A percentile compares a stretch with the other conserved stretches of the same genome.
phyloP scores from a whole-genome alignment of 352 stramenopile genomes.

The Phytophthora melonis region DNA sequence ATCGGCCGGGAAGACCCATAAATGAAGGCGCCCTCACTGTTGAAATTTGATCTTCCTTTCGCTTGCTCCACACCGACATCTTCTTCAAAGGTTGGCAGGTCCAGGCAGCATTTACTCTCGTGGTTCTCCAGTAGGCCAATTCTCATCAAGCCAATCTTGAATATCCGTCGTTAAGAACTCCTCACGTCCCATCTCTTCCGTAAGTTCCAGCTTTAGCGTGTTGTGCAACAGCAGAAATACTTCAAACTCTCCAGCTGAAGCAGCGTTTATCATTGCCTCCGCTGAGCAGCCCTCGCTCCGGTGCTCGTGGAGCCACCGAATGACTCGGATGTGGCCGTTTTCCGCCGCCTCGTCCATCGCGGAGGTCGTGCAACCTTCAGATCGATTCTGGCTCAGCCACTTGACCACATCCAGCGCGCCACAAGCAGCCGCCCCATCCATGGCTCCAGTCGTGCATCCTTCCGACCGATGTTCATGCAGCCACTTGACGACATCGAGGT shows the following conservation, averaged over 20 bases:
- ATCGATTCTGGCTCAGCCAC: not conserved
- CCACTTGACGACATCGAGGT: slow-evolving; percentile 8
- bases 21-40: not conserved
- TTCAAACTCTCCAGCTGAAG: slow-evolving; percentile 5
- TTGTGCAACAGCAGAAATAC: slow-evolving; percentile 5
- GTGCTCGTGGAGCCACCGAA: not conserved
- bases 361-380: not conserved
- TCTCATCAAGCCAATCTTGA: not conserved
- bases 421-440: not conserved
- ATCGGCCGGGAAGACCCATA: slow-evolving; percentile 2
- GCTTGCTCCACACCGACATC: too few relatives aligned
- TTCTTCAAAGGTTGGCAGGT: too few relatives aligned
- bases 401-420: not conserved
- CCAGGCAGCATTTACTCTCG: not conserved
- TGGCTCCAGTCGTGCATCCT: not conserved
- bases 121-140: not conserved
- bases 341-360: not conserved
- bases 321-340: not conserved
- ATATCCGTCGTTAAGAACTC: not conserved
- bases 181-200: not conserved
- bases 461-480: not conserved
- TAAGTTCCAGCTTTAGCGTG: not conserved
- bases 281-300: not conserved
- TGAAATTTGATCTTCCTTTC: not conserved
- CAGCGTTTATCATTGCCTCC: not conserved